A percentile compares a stretch with the other conserved stretches of the same genome.
Conservation (phyloP, 352 stramenopile species). For the Globisporangium parvum region DNA sequence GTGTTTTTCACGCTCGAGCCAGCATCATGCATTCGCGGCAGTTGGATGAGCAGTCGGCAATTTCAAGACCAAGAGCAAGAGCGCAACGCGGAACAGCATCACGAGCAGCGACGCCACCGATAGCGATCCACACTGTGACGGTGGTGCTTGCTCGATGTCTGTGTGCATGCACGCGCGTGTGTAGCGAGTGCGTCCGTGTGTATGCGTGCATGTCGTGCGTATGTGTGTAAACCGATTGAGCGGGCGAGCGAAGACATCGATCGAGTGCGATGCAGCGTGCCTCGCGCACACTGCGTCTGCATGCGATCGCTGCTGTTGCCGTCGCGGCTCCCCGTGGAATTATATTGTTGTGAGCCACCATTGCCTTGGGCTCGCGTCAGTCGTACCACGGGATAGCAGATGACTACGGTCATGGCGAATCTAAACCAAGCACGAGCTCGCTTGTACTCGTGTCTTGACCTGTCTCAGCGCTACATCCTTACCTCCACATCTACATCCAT, state of each 20-base stretch:
- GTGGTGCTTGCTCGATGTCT: neutral
- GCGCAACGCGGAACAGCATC: neutral
- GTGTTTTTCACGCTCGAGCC: neutral
- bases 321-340: constrained; percentile 27
- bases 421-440: constrained; percentile 76
- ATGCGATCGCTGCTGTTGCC: neutral
- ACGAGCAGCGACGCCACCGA: neutral
- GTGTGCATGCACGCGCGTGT: constrained; percentile 5
- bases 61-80: neutral
- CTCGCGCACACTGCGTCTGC: neutral
- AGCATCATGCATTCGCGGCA: neutral
- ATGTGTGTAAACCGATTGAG: constrained; percentile 5
- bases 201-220: neutral
- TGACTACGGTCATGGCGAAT: constrained; percentile 69
- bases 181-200: neutral
- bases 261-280: constrained; percentile 5
- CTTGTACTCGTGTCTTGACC: constrained; percentile 72
- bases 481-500: neutral
- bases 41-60: neutral
- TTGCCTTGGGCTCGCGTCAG: constrained; percentile 75
- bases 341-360: constrained; percentile 75
- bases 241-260: neutral
- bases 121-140: neutral
- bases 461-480: constrained; percentile 62
- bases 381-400: constrained; percentile 72